phyloP scores from a whole-genome alignment of 306 rosid species.

The Calophaca sinica region DNA sequence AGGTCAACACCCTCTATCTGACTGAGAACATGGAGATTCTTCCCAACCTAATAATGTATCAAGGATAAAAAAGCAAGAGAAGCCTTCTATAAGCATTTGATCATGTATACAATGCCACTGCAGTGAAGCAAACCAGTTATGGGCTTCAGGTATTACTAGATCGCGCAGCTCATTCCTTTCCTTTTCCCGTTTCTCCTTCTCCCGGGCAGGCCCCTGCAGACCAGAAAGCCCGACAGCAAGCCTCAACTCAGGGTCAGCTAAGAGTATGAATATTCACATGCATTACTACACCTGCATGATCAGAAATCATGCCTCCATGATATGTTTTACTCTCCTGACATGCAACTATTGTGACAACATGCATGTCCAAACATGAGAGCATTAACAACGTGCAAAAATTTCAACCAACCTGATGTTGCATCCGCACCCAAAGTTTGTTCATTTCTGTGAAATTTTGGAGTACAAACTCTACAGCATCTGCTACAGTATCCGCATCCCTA shows the following conservation, averaged over 20 bases:
- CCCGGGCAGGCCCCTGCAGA: constrained; percentile 99
- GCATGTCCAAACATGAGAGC: constrained; percentile 58
- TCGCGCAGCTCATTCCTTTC: constrained; percentile 98
- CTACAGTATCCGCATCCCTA: constrained; percentile 83
- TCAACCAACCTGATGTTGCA: constrained; percentile 84
- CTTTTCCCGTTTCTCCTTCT: constrained; percentile 96
- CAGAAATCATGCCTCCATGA: constrained; percentile 94
- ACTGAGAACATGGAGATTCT: constrained; percentile 95
- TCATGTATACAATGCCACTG: constrained; percentile 56
- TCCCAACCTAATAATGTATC: constrained; percentile 83
- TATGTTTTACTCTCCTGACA: constrained; percentile 79
- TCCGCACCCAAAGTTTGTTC: constrained; percentile 96
- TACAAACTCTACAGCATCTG: constrained; percentile 86
- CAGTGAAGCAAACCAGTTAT: constrained; percentile 70
- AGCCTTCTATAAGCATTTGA: constrained; percentile 72
- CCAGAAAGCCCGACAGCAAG: constrained; percentile 99
- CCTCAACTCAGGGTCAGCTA: constrained; percentile 99
- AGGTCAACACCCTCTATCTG: constrained; percentile 98
- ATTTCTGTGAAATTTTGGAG: constrained; percentile 90
- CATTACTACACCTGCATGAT: constrained; percentile 95
- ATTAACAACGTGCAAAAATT: constrained; percentile 39
- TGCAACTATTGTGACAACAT: constrained; percentile 78
- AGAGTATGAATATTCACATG: constrained; percentile 95
- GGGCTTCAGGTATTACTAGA: constrained; percentile 84
- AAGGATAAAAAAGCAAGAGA: constrained; percentile 57